Percentiles rank a stretch among this genome's conserved stretches.
These are phyloP conservation scores for Phytophthora hybrid DNA, from an alignment of 352 stramenopile genomes.

Conservation along the genomic window DNA sequence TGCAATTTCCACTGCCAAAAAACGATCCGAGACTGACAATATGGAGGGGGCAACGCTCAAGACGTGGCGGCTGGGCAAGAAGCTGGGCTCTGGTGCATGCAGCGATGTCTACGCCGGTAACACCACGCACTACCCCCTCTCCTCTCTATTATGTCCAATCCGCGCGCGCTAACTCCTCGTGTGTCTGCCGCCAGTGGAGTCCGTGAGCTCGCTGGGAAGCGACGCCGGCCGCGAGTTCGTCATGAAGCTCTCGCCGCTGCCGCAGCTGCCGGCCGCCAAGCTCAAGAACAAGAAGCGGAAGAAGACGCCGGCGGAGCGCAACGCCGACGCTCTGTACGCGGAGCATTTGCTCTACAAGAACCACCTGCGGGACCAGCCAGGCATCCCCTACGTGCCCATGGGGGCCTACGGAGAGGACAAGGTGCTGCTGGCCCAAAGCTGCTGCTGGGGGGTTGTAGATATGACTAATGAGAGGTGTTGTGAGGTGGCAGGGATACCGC, in stretches of 20 bases:
- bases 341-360: slow-evolving; percentile 93
- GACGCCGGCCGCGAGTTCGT: slow-evolving; percentile 58
- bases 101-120: slow-evolving; percentile 85
- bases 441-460: too few species aligned
- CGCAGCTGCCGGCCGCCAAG: slow-evolving; percentile 55
- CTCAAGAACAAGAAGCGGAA: slow-evolving; percentile 92
- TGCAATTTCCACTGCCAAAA: background rate
- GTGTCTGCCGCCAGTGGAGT: slow-evolving; percentile 45
- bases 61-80: slow-evolving; percentile 81
- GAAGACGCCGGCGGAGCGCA: slow-evolving; percentile 89
- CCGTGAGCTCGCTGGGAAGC: slow-evolving; percentile 39
- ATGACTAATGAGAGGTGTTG: background rate
- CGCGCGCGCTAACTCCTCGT: background rate
- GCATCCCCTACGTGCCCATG: slow-evolving; percentile 75
- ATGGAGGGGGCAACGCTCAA: slow-evolving; percentile 84
- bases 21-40: background rate
- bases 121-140: background rate
- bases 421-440: slow-evolving; percentile 30
- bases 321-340: slow-evolving; percentile 92
- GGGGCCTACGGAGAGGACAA: slow-evolving; percentile 86
- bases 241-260: slow-evolving; percentile 83
- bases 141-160: background rate
- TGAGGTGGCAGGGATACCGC: slow-evolving; percentile 72
- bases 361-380: slow-evolving; percentile 73
- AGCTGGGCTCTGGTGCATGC: slow-evolving; percentile 78